Percentiles rank a stretch among this genome's conserved stretches.
Evolutionary conservation across 192 early-diverging fungal genomes (phyloP).

Genomic region (Coemansia sp.): DNA sequence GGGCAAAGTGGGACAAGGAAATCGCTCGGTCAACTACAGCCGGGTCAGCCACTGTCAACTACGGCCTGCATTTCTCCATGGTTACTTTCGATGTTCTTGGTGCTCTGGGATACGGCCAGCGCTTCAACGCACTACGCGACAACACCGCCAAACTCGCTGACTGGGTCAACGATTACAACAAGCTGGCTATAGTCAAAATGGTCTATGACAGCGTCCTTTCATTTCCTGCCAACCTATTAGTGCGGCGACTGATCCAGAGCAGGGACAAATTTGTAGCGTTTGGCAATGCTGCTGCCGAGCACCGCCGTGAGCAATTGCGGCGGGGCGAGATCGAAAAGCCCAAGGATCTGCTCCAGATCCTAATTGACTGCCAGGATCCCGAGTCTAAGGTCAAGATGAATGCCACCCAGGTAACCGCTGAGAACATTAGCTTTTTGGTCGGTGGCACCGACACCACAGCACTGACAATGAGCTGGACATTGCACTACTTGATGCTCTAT

Average conservation of each 20-base stretch:
- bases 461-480: slow-evolving; percentile 36
- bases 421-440: slow-evolving; percentile 28
- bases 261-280: slow-evolving; percentile 26
- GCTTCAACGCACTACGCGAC: slow-evolving; percentile 30
- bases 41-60: slow-evolving; percentile 22
- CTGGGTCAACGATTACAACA: slow-evolving; percentile 25
- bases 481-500: slow-evolving; percentile 41
- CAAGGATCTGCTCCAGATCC: slow-evolving; percentile 45
- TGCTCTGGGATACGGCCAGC: slow-evolving; percentile 39
- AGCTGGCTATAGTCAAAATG: slow-evolving; percentile 6
- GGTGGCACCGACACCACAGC: slow-evolving; percentile 51
- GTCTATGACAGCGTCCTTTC: slow-evolving; percentile 1
- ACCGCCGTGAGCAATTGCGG: slow-evolving; percentile 13
- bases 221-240: slow-evolving; percentile 13
- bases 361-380: slow-evolving; percentile 46
- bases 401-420: slow-evolving; percentile 27
- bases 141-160: slow-evolving; percentile 15
- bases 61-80: slow-evolving; percentile 25
- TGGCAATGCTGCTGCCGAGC: slow-evolving; percentile 9
- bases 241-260: slow-evolving; percentile 13
- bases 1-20: slow-evolving; percentile 29
- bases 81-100: slow-evolving; percentile 35
- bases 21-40: neutral
- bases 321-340: slow-evolving; percentile 24
- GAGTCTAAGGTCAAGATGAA: slow-evolving; percentile 41